phyloP scores from a whole-genome alignment of 768 basidiomycete genomes.

The Gloeophyllum trabeum region DNA sequence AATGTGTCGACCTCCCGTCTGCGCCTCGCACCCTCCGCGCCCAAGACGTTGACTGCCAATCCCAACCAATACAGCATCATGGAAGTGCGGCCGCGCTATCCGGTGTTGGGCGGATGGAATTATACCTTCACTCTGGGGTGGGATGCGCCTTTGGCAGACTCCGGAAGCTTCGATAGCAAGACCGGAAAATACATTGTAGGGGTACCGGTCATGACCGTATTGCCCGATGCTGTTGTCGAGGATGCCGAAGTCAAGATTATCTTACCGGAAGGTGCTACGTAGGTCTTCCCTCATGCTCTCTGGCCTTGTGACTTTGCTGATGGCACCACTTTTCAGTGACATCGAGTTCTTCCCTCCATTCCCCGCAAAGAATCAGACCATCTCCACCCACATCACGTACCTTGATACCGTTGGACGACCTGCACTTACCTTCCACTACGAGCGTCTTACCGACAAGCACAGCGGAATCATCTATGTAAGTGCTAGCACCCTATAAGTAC shows the following conservation, averaged over 20 bases:
- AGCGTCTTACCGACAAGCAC: constrained; percentile 70
- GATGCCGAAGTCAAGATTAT: constrained; percentile 71
- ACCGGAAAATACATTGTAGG: constrained; percentile 62
- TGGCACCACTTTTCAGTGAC: constrained; percentile 38
- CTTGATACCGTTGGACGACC: constrained; percentile 90
- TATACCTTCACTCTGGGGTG: constrained; percentile 92
- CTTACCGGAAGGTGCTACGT: constrained; percentile 94
- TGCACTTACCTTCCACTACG: constrained; percentile 60
- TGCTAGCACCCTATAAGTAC: constrained; percentile 9
- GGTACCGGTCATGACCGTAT: constrained; percentile 76
- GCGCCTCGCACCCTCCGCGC: constrained; percentile 52
- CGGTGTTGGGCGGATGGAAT: constrained; percentile 94
- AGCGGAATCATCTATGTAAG: constrained; percentile 74
- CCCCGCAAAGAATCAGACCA: constrained; percentile 46
- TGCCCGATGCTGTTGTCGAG: constrained; percentile 74
- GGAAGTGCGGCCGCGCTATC: constrained; percentile 84
- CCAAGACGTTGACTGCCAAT: constrained; percentile 33
- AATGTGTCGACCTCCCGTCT: constrained; percentile 94
- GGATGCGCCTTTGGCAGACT: constrained; percentile 77
- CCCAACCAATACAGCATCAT: constrained; percentile 52
- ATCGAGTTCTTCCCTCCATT: constrained; percentile 72
- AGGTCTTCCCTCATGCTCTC: constrained; percentile 21
- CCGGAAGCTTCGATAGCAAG: constrained; percentile 48
- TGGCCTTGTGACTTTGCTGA: constrained; percentile 3
- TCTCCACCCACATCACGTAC: constrained; percentile 73